Evolutionary conservation across 768 basidiomycete species (phyloP), one percentile per base, ranked within the genome.

Genomic region (Mycena indigotica): DNA sequence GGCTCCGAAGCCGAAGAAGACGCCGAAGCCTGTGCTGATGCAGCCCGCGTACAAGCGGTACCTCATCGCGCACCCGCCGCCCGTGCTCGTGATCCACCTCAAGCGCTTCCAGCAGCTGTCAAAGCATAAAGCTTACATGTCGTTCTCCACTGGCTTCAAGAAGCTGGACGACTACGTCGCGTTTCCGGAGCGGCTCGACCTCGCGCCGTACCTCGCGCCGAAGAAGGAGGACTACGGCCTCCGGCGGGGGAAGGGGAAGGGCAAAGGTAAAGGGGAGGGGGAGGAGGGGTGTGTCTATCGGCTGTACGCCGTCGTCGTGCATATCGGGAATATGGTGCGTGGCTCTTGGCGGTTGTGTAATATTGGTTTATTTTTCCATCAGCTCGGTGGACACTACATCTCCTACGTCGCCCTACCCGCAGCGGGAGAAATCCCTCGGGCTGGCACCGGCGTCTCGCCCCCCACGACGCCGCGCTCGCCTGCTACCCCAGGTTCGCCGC

Each of bases 11-110:
- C 68, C 49, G 53, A 64, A 65, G 53, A 60, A 57, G 57, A 72
- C 73, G 52, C 58, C 67, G 8, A 80, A 84, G 57, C 91, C 90
- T 29, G 86, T 86, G 50, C 79, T 96, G 46, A 80, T 90, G 73
- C 85, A 92, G 1, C 81, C 91, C 1, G 93, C 93, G 3, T 94
- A 93, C 76, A 98, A 98, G 73, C 90, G 95, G 13, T 98, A 97
- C 72, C 86, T 98, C 57, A 91, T 98, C 70, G 84, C 87, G 16
- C 80, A 79, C 0, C 87, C 90, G 1, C 95, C 95, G 0, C 92
- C 94, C 0, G 82, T 97, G 28, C 84, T 98, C 55, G 91, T 95
- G 50, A 83, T 98, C 57, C 95, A 98, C 65, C 81, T 97, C 50
- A 98, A 98, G 75, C 84, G 95, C 45, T 98, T 98, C 74, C 93